Evolutionary conservation across 805 yeast genomes (phyloP).

Genomic region (Candida germanica): DNA sequence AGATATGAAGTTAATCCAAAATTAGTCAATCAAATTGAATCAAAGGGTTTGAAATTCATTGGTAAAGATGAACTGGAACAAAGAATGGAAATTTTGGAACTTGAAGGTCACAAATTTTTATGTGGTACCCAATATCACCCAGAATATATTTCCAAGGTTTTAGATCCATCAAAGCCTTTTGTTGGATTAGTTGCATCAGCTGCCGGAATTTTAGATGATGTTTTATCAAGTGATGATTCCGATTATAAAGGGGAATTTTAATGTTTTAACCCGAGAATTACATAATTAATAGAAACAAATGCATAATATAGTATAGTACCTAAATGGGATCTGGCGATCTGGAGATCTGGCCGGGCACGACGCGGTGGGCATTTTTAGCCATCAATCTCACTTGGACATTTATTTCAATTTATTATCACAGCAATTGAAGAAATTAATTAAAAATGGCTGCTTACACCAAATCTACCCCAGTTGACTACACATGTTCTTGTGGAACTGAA

Average conservation of each 20-base stretch:
- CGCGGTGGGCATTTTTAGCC: no score
- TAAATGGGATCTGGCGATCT: neutral
- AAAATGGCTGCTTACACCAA: slow-evolving; percentile 16
- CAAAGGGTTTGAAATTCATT: slow-evolving; percentile 78
- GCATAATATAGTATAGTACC: neutral
- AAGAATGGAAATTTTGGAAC: slow-evolving; percentile 93
- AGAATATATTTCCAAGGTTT: slow-evolving; percentile 92
- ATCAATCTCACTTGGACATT: no score
- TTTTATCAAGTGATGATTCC: slow-evolving; percentile 47
- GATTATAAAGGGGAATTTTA: slow-evolving; percentile 44
- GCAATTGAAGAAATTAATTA: neutral
- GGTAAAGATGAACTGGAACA: slow-evolving; percentile 88
- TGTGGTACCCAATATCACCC: slow-evolving; percentile 99
- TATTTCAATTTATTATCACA: neutral
- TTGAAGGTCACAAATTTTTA: slow-evolving; percentile 81
- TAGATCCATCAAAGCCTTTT: slow-evolving; percentile 95
- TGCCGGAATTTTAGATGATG: slow-evolving; percentile 72
- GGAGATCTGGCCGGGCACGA: no score
- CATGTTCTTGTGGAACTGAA: slow-evolving; percentile 21
- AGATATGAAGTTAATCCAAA: slow-evolving; percentile 96
- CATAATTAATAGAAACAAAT: neutral
- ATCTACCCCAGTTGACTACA: slow-evolving; percentile 9
- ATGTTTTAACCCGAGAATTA: neutral
- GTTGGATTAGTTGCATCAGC: slow-evolving; percentile 95
- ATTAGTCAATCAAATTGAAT: slow-evolving; percentile 67